Percentiles rank a stretch among this genome's conserved stretches.
These are phyloP conservation scores for Didymellaceae sp. DNA, from an alignment of 2,329 filamentous ascomycete genomes.

Conservation along the genomic window DNA sequence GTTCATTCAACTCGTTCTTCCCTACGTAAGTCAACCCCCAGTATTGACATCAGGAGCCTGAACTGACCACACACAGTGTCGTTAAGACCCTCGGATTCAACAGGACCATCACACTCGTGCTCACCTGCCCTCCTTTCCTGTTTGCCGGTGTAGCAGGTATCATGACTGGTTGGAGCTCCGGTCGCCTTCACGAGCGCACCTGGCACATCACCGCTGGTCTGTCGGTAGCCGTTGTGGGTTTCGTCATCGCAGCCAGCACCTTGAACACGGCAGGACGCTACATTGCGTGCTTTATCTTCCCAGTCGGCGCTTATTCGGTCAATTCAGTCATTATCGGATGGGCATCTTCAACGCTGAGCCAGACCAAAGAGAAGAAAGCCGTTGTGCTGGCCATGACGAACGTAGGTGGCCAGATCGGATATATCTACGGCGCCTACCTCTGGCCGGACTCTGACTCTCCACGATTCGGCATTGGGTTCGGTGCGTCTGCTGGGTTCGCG, in stretches of 20 bases:
- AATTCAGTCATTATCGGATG: slow-evolving; percentile 42
- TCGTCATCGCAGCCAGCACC: slow-evolving; percentile 44
- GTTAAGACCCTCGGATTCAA: slow-evolving; percentile 48
- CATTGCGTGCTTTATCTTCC: slow-evolving; percentile 41
- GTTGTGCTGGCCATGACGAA: slow-evolving; percentile 43
- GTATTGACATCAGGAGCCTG: background rate
- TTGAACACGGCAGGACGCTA: slow-evolving; percentile 39
- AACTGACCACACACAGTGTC: slow-evolving; percentile 26
- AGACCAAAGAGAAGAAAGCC: slow-evolving; percentile 42
- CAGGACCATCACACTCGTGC: slow-evolving; percentile 43
- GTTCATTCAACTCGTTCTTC: slow-evolving; percentile 44
- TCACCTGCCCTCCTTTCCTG: slow-evolving; percentile 57
- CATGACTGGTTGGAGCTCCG: slow-evolving; percentile 58
- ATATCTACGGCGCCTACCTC: slow-evolving; percentile 39
- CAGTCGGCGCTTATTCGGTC: slow-evolving; percentile 39
- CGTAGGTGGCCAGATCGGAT: slow-evolving; percentile 36
- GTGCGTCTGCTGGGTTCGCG: slow-evolving; percentile 38
- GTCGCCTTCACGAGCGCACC: slow-evolving; percentile 56
- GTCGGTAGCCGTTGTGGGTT: slow-evolving; percentile 51
- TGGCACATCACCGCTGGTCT: slow-evolving; percentile 58
- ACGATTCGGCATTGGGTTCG: slow-evolving; percentile 37
- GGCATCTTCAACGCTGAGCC: slow-evolving; percentile 36
- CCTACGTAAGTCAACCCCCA: slow-evolving; percentile 31
- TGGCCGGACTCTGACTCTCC: slow-evolving; percentile 36
- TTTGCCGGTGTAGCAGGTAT: slow-evolving; percentile 56